A percentile compares a stretch with the other conserved stretches of the same genome.
Evolutionary conservation across 306 rosid genomes (phyloP).

Genomic region (Castanospermum australe): DNA sequence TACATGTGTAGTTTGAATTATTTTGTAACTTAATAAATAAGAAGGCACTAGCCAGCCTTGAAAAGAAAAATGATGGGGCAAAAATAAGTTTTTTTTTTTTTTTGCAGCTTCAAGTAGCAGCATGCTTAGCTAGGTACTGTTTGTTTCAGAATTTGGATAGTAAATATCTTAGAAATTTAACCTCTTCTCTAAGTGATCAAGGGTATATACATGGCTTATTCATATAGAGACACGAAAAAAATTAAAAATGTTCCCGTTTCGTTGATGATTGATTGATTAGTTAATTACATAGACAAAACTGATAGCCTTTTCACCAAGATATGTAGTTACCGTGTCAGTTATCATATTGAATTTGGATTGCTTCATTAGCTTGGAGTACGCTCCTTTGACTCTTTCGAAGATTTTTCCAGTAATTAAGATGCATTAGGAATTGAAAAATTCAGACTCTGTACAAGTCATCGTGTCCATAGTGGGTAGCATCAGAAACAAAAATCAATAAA

Average conservation of each 20-base stretch:
- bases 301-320: background rate
- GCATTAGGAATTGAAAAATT: constrained; percentile 8
- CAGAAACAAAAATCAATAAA: background rate
- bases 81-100: background rate
- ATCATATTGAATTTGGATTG: constrained; percentile 6
- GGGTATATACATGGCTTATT: too few relatives aligned
- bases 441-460: background rate
- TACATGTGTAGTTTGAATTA: background rate
- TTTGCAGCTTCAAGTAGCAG: too few relatives aligned
- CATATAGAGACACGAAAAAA: too few relatives aligned
- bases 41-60: background rate
- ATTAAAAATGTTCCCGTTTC: too few relatives aligned
- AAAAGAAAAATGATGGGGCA: background rate
- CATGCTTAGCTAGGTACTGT: too few relatives aligned
- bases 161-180: background rate
- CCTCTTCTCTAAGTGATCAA: background rate
- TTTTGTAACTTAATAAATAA: background rate
- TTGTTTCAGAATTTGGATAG: background rate
- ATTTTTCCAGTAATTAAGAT: background rate
- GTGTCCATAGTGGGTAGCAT: constrained; percentile 17
- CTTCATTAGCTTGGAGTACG: constrained; percentile 2
- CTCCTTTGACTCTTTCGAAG: constrained; percentile 25
- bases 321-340: background rate
- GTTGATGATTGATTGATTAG: too few relatives aligned
- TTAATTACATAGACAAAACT: background rate